Evolutionary conservation across 2,329 filamentous ascomycete genomes (phyloP).

Genomic region (Aureobasidium musti): DNA sequence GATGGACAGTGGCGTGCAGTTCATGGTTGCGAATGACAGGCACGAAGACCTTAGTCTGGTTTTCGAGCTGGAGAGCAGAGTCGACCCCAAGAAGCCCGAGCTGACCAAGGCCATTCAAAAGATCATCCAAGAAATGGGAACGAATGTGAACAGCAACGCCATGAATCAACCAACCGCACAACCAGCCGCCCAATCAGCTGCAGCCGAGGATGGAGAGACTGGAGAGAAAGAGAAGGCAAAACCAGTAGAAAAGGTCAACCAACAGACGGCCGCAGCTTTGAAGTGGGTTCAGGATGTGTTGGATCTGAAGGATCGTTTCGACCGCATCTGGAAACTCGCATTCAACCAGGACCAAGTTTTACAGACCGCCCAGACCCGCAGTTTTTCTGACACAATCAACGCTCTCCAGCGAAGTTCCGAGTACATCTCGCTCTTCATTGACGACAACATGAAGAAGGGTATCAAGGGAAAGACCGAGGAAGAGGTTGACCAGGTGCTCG

Average conservation of each 20-base stretch:
- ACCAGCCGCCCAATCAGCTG: slow-evolving; percentile 56
- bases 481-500: slow-evolving; percentile 79
- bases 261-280: slow-evolving; percentile 83
- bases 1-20: slow-evolving; percentile 81
- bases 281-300: slow-evolving; percentile 95
- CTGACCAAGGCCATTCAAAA: slow-evolving; percentile 70
- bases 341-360: slow-evolving; percentile 75
- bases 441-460: slow-evolving; percentile 92
- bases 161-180: slow-evolving; percentile 54
- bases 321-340: slow-evolving; percentile 71
- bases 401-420: slow-evolving; percentile 80
- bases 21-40: slow-evolving; percentile 91
- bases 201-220: slow-evolving; percentile 55
- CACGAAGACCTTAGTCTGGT: slow-evolving; percentile 76
- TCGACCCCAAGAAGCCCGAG: slow-evolving; percentile 71
- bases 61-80: slow-evolving; percentile 74
- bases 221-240: slow-evolving; percentile 50
- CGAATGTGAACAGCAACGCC: slow-evolving; percentile 74
- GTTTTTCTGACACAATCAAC: slow-evolving; percentile 93
- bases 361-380: slow-evolving; percentile 79
- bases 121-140: slow-evolving; percentile 76
- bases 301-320: slow-evolving; percentile 83
- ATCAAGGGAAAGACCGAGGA: slow-evolving; percentile 89
- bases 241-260: slow-evolving; percentile 59
- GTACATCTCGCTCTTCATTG: slow-evolving; percentile 93